Evolutionary conservation across 495 filamentous ascomycete species (phyloP), one percentile per base, ranked within the genome.

Genomic region (Aspergillus avenaceus): DNA sequence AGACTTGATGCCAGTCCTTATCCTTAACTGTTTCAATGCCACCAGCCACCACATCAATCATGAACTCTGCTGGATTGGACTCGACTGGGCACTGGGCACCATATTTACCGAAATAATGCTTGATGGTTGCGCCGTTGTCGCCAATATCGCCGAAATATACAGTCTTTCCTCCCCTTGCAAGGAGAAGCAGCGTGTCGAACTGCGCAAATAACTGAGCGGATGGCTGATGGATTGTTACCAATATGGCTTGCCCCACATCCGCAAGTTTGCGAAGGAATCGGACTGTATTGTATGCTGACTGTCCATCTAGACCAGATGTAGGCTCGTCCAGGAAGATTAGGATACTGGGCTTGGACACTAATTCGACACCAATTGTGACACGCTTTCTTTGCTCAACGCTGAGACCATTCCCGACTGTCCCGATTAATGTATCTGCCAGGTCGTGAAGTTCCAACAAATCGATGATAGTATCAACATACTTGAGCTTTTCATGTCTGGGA

Each of bases 1-100:
- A 88, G 51, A 84, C 74, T 28, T 82, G 69, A 54, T 79, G 74
- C 84, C 84, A 87, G 57, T 85, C 73, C 11, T 73, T 58, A 13
- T 59, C 65, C 31, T 63, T 58, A 22, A 58, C 60, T 0, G 59
- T 51, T 5, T 59, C 45, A 2, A 58, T 48, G 12, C 34, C 61
- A 29, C 65, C 67, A 12, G 67, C 63, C 32, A 90, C 91, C 43
- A 88, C 86, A 59, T 95, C 89, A 28, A 97, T 76, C 87, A 97
- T 95, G 81, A 86, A 90, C 63, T 96, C 91, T 9, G 91, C 91
- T 18, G 90, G 90, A 41, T 78, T 97, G 6, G 85, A 82, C 5
- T 84, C 80, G 4, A 70, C 50, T 2, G 87, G 86, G 64, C 90
- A 96, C 13, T 77, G 71, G 2, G 85, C 87, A 22, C 89, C 85